These are phyloP conservation scores for Annulohypoxylon truncatum DNA, from an alignment of 2,329 filamentous ascomycete genomes.

Conservation along the genomic window DNA sequence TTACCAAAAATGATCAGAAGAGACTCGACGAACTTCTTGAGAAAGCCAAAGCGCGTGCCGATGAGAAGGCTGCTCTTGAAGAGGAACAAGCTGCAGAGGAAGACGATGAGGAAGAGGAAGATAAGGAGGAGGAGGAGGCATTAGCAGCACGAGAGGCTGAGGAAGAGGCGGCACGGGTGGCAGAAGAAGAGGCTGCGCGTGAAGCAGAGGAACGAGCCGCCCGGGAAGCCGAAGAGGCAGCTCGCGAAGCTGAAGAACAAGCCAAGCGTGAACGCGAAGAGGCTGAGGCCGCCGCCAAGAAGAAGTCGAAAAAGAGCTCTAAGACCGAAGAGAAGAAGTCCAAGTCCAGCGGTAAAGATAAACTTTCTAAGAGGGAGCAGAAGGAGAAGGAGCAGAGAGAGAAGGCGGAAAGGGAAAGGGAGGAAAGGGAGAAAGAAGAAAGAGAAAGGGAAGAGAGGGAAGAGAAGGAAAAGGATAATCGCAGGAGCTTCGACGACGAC, in stretches of 20 bases:
- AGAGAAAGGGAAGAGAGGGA: conserved; percentile 28
- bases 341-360: conserved; percentile 49
- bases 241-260: conserved; percentile 47
- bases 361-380: conserved; percentile 47
- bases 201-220: conserved; percentile 48
- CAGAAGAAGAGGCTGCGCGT: conserved; percentile 34
- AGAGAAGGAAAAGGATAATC: conserved; percentile 39
- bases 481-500: conserved; percentile 21
- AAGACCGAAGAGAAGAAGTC: conserved; percentile 50
- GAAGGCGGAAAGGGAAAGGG: conserved; percentile 42
- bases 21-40: conserved; percentile 41
- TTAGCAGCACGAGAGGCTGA: conserved; percentile 47
- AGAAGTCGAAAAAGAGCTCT: conserved; percentile 58
- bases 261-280: conserved; percentile 47
- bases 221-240: conserved; percentile 41
- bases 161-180: conserved; percentile 41
- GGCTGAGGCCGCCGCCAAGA: conserved; percentile 51
- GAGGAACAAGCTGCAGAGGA: conserved; percentile 35
- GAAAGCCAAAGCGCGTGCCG: conserved; percentile 35
- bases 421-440: conserved; percentile 49
- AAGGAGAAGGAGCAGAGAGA: conserved; percentile 38
- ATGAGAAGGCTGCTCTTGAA: conserved; percentile 32
- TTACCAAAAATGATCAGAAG: conserved; percentile 52
- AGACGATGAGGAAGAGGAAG: conserved; percentile 49
- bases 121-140: conserved; percentile 45